Evolutionary conservation across 352 stramenopile species (phyloP).

Genomic region (Elongisporangium anandrum): DNA sequence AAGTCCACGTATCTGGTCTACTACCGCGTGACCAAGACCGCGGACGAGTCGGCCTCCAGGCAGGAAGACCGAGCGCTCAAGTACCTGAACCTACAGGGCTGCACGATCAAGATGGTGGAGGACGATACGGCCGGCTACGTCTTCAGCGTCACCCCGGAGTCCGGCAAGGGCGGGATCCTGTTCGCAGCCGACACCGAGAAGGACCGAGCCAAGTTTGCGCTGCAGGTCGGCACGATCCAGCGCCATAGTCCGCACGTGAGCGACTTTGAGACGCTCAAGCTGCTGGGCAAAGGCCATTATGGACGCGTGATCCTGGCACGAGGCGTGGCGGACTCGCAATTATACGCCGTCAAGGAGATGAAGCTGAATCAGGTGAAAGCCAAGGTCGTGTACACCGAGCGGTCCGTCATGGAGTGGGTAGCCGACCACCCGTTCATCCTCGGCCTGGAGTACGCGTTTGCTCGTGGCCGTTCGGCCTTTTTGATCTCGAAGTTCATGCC

Average conservation of each 20-base stretch:
- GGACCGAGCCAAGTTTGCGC: conserved; percentile 74
- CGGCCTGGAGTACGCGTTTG: conserved; percentile 95
- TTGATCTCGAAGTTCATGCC: conserved; percentile 98
- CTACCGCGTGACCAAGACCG: conserved; percentile 63
- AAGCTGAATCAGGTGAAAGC: conserved; percentile 85
- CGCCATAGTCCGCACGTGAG: conserved; percentile 40
- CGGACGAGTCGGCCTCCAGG: conserved; percentile 20
- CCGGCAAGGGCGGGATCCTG: conserved; percentile 54
- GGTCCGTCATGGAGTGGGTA: conserved; percentile 81
- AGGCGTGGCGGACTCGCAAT: conserved; percentile 24
- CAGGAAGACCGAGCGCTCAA: conserved; percentile 30
- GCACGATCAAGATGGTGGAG: conserved; percentile 72
- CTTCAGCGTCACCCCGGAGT: conserved; percentile 68
- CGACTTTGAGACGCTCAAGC: conserved; percentile 80
- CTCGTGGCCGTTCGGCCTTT: conserved; percentile 95
- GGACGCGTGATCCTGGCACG: conserved; percentile 75
- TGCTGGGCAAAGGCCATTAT: conserved; percentile 82
- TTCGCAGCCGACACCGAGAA: conserved; percentile 84
- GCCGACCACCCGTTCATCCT: conserved; percentile 95
- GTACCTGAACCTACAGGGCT: conserved; percentile 77
- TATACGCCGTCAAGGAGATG: conserved; percentile 89
- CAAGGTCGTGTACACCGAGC: conserved; percentile 84
- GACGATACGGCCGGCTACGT: conserved; percentile 73
- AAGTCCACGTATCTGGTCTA: conserved; percentile 85
- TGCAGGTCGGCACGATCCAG: conserved; percentile 50